phyloP scores from a whole-genome alignment of 306 rosid species.

The Castanea crenata region DNA sequence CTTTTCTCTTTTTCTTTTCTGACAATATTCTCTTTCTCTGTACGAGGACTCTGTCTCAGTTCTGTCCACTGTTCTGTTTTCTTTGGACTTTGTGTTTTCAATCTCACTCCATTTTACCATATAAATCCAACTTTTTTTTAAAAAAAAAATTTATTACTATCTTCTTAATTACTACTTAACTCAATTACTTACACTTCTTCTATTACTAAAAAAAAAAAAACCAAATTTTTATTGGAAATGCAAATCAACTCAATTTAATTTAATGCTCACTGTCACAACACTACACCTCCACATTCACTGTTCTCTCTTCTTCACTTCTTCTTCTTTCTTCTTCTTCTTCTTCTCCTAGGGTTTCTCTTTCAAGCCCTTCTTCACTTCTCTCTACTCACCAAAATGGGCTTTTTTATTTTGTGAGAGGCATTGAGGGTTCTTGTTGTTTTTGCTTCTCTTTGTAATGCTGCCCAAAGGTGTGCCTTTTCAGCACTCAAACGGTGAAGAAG shows the following conservation, averaged over 20 bases:
- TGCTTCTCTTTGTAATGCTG: neutral
- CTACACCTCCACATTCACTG: slow-evolving; percentile 11
- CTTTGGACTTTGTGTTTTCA: too few species aligned
- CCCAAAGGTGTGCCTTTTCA: neutral
- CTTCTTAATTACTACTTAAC: slow-evolving; percentile 1
- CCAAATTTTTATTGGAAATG: slow-evolving; percentile 33
- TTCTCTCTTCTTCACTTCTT: slow-evolving; percentile 5
- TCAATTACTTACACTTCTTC: neutral
- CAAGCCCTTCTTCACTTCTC: neutral
- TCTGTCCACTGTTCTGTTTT: too few species aligned
- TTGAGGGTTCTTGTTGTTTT: neutral
- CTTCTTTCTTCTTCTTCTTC: slow-evolving; percentile 1
- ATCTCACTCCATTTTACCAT: too few species aligned
- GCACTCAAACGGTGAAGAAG: neutral
- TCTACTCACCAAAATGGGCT: neutral
- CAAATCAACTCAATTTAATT: slow-evolving; percentile 15
- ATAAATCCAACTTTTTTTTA: too few species aligned
- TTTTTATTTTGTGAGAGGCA: neutral
- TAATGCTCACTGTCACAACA: slow-evolving; percentile 31
- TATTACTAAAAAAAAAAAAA: neutral
- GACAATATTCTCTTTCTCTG: too few species aligned
- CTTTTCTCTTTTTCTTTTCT: too few species aligned
- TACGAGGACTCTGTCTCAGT: too few species aligned
- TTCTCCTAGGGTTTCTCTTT: slow-evolving; percentile 28
- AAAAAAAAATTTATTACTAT: too few species aligned